These are phyloP conservation scores for Cryomyces minteri DNA, from an alignment of 495 filamentous ascomycete species.

Conservation along the genomic window DNA sequence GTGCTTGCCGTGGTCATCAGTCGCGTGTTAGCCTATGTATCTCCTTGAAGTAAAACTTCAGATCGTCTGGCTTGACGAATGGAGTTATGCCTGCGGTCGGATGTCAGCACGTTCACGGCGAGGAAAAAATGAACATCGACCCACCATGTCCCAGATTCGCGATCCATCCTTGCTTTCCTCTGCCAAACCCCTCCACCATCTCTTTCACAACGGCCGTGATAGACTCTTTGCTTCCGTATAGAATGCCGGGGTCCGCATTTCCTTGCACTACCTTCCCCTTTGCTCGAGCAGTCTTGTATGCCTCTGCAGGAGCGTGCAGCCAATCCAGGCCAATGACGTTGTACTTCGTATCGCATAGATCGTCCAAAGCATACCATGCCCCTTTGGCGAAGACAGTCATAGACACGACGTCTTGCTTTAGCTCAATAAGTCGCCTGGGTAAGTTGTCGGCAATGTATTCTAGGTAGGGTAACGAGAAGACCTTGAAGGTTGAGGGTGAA, in stretches of 20 bases:
- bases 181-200: slow-evolving; percentile 76
- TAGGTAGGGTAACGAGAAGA: slow-evolving; percentile 74
- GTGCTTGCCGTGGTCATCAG: not conserved
- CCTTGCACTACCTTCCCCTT: slow-evolving; percentile 69
- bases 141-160: slow-evolving; percentile 78
- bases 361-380: slow-evolving; percentile 89
- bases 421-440: slow-evolving; percentile 48
- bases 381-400: slow-evolving; percentile 99
- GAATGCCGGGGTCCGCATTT: slow-evolving; percentile 83
- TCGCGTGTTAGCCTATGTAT: slow-evolving; percentile 34
- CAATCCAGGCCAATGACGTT: slow-evolving; percentile 89
- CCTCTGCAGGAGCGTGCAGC: slow-evolving; percentile 77
- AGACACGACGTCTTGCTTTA: slow-evolving; percentile 62
- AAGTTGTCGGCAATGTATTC: slow-evolving; percentile 63
- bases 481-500: slow-evolving; percentile 60
- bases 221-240: slow-evolving; percentile 66
- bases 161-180: slow-evolving; percentile 78
- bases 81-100: slow-evolving; percentile 65
- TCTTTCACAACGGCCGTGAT: slow-evolving; percentile 64
- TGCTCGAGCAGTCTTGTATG: slow-evolving; percentile 47
- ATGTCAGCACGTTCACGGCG: not conserved
- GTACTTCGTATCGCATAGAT: slow-evolving; percentile 74
- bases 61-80: slow-evolving; percentile 76
- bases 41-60: slow-evolving; percentile 88
- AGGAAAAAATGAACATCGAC: slow-evolving; percentile 4